Percentiles rank a stretch among this genome's conserved stretches.
Evolutionary conservation across 768 basidiomycete genomes (phyloP).

Genomic region (Crassisporium funariophilum): DNA sequence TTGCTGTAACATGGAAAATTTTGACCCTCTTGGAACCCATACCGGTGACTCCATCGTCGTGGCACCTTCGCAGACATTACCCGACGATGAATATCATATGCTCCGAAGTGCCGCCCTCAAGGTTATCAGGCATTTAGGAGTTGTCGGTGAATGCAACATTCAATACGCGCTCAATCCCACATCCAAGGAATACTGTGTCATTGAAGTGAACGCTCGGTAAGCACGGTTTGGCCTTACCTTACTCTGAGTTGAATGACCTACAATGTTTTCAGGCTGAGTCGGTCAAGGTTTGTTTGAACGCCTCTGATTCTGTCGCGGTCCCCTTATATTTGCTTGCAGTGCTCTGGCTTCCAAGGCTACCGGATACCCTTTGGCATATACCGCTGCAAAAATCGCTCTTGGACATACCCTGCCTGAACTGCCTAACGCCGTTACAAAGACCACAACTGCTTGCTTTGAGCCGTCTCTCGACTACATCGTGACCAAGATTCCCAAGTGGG

Average conservation of each 20-base stretch:
- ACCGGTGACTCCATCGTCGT: conserved; percentile 99
- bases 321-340: conserved; percentile 36
- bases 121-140: conserved; percentile 88
- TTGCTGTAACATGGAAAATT: conserved; percentile 99
- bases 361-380: conserved; percentile 98
- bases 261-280: conserved; percentile 56
- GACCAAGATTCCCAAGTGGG: conserved; percentile 99
- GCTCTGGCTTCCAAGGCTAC: conserved; percentile 99
- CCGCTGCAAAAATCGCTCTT: conserved; percentile 97
- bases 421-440: conserved; percentile 98
- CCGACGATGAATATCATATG: conserved; percentile 99
- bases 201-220: conserved; percentile 94
- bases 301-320: background rate
- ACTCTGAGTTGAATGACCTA: conserved; percentile 4
- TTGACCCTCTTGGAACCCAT: conserved; percentile 97
- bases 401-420: conserved; percentile 97
- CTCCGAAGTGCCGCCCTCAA: conserved; percentile 96
- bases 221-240: conserved; percentile 22
- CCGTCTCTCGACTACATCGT: conserved; percentile 99
- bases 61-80: conserved; percentile 95
- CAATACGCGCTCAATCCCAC: conserved; percentile 97
- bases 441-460: conserved; percentile 98
- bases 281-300: conserved; percentile 60
- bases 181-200: conserved; percentile 94
- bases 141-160: conserved; percentile 95